phyloP scores from a whole-genome alignment of 139 green algal genomes.

The Raphidocelis subcapitata region DNA sequence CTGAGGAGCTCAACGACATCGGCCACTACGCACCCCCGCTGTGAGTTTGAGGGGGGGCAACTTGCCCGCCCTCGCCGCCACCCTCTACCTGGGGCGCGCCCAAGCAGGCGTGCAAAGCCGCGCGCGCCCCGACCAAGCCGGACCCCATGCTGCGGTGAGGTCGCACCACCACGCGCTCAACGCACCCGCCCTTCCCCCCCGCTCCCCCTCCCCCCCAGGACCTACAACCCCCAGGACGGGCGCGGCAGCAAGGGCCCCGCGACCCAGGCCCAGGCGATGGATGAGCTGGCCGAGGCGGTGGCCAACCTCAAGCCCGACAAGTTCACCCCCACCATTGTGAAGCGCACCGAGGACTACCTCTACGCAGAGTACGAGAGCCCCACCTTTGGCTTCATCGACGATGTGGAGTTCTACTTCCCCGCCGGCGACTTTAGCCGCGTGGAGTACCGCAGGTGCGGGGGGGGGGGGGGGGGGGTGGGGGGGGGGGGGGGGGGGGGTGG shows the following conservation, averaged over 20 bases:
- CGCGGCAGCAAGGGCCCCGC: constrained; percentile 60
- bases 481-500: too few relatives aligned
- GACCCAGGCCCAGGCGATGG: constrained; percentile 83
- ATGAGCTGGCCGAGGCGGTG: constrained; percentile 75
- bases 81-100: too few relatives aligned
- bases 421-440: constrained; percentile 40
- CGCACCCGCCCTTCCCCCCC: too few relatives aligned
- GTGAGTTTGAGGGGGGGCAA: constrained; percentile 50
- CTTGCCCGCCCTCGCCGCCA: too few relatives aligned
- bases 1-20: constrained; percentile 82
- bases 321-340: constrained; percentile 85
- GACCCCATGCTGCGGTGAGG: too few relatives aligned
- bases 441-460: constrained; percentile 71
- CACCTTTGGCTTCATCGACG: constrained; percentile 92
- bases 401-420: constrained; percentile 86
- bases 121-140: too few relatives aligned
- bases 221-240: constrained; percentile 76
- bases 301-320: constrained; percentile 30
- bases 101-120: too few relatives aligned
- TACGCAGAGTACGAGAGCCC: constrained; percentile 90
- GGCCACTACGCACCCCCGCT: constrained; percentile 81
- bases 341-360: constrained; percentile 79
- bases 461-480: too few relatives aligned
- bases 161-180: too few relatives aligned
- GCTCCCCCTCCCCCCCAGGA: constrained; percentile 27